Base-by-base conservation (phyloP, 2,329 filamentous ascomycete species). In the Pseudogymnoascus sp. region DNA sequence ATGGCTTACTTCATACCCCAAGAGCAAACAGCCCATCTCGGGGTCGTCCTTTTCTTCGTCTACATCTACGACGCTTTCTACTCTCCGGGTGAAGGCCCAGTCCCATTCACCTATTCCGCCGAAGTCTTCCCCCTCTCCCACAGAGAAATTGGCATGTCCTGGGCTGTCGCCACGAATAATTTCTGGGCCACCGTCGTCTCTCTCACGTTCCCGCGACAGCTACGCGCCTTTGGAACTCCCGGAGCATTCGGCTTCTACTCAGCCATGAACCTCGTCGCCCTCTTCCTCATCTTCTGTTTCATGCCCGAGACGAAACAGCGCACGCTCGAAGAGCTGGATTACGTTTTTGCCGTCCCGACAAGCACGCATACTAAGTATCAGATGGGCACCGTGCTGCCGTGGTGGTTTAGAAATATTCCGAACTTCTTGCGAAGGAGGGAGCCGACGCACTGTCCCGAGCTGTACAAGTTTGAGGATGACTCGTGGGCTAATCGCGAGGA, bases 61-160 rank as follows among this genome's bases (percentile, higher is more conserved):
- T 88, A 84, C 73, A 70, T 88, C 11, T 89, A 88, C 64, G 82
- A 80, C 1, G 83, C 82, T 5, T 86, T 86, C 66, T 87, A 87
- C 72, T 85, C 82, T 0, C 83, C 84, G 0, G 85, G 84, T 15
- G 84, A 86, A 73, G 84, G 84, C 0, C 79, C 80, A 0, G 83
- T 86, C 0, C 83, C 83, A 0, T 86, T 84, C 70, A 80, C 80
- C 15, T 86, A 86, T 74, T 80, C 76, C 0, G 83, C 84, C 3
- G 84, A 87, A 68, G 83, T 85, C 10, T 87, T 85, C 71, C 84
- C 84, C 0, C 78, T 87, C 0, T 83, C 81, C 1, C 83, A 86
- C 70, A 76, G 84, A 64, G 84, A 86, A 70, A 78, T 85, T 4
- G 84, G 84, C 36, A 87, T 87, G 84, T 78, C 77, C 0, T 85